These are phyloP conservation scores for Solanum dulcamara DNA, from an alignment of 257 asterid species.

Conservation along the genomic window DNA sequence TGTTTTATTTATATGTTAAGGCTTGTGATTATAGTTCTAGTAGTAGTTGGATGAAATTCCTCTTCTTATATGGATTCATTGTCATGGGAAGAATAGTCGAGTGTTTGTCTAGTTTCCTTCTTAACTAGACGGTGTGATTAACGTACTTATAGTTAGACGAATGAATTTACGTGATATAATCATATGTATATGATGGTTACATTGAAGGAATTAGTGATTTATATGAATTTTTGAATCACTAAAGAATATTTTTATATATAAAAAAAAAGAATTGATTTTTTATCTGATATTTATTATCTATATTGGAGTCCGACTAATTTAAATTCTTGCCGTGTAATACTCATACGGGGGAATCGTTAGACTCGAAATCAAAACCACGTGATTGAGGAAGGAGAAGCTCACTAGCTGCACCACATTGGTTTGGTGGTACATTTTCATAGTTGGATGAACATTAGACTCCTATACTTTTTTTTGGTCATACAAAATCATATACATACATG, in stretches of 20 bases:
- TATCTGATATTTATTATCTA: rapidly evolving
- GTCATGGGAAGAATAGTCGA: neutral
- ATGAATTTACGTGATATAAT: neutral
- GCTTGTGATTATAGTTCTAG: neutral
- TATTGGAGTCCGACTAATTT: rapidly evolving
- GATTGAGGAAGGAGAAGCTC: neutral
- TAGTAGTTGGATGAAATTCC: neutral
- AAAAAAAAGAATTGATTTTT: too few species aligned
- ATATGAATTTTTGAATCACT: neutral
- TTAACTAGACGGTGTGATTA: neutral
- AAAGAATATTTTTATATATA: neutral
- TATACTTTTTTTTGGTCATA: neutral
- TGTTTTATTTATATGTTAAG: neutral
- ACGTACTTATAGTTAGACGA: neutral
- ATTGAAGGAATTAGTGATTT: neutral
- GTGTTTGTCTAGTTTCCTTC: neutral
- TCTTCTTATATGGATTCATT: neutral
- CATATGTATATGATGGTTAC: neutral
- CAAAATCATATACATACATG: neutral
- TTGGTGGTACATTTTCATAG: neutral
- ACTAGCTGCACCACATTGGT: too few species aligned
- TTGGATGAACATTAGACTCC: neutral
- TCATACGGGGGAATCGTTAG: too few species aligned
- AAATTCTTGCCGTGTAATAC: rapidly evolving
- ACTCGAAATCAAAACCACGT: neutral